These are phyloP conservation scores for Candida parachauliodes DNA, from an alignment of 805 yeast genomes.

Conservation along the genomic window DNA sequence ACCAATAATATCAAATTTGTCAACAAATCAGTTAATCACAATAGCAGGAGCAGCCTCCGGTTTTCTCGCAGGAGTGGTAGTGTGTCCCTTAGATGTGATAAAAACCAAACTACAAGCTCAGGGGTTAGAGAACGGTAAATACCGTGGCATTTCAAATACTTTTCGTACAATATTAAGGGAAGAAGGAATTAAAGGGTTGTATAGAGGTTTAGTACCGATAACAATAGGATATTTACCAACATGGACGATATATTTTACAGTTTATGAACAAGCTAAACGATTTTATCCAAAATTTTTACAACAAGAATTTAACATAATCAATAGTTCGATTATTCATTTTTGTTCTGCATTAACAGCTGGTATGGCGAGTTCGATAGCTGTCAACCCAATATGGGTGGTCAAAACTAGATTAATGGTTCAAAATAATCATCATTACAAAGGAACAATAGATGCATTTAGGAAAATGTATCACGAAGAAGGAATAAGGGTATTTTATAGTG, in stretches of 20 bases:
- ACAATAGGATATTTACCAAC: constrained; percentile 93
- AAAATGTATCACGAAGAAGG: constrained; percentile 84
- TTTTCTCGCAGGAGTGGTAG: constrained; percentile 79
- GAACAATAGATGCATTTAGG: constrained; percentile 79
- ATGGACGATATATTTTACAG: constrained; percentile 93
- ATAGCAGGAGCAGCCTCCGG: constrained; percentile 94
- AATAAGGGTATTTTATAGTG: constrained; percentile 74
- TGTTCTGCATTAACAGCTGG: constrained; percentile 84
- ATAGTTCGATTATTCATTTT: constrained; percentile 38
- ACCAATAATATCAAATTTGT: constrained; percentile 18
- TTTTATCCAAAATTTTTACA: constrained; percentile 44
- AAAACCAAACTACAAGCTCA: constrained; percentile 94
- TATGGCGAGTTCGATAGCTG: constrained; percentile 72
- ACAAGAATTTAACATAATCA: constrained; percentile 19
- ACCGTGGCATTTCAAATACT: constrained; percentile 62
- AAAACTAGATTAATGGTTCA: constrained; percentile 93
- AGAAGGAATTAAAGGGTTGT: constrained; percentile 81
- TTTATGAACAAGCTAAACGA: constrained; percentile 75
- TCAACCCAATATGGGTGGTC: constrained; percentile 97
- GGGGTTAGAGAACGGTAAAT: constrained; percentile 49
- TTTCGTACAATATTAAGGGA: constrained; percentile 62
- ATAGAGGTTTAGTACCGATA: constrained; percentile 90
- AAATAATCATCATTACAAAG: constrained; percentile 56
- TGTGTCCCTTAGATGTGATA: constrained; percentile 94
- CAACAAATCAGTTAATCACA: constrained; percentile 63